Base-by-base conservation (phyloP, 306 rosid genomes). In the Lathyrus oleraceus region DNA sequence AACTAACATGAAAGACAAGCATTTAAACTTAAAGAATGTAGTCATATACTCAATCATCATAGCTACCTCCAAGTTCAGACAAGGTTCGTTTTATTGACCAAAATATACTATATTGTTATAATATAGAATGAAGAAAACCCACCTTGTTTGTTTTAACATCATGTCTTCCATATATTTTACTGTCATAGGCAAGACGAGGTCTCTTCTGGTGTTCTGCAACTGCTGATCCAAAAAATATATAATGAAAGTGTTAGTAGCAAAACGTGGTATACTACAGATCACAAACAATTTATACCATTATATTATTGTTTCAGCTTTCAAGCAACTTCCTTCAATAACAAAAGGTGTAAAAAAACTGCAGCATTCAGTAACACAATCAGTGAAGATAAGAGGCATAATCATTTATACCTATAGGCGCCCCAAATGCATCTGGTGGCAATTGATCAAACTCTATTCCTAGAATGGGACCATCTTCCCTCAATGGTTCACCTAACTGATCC, bases 341-440 rank as follows among this genome's bases (percentile, higher is more conserved):
- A 44, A 63, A 15, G 45, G 35, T 25, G 23, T 54, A 28, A 27
- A 69, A 36, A 69, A 51, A 71, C 21, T 12, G 35, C 60, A 60
- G 8, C 39, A 68, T 58, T 64, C 25, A 59, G 59, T 39, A 60
- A n/a, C n/a, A n/a, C n/a, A n/a, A 60, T 25, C 19, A 61, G 20
- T 39, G 10, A 78, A 71, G 43, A 57, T 35, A 67, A 35, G 12
- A 59, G n/a, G 58, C 57, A 56, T 28, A 7, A 42, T 47, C 32
- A 45, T 35, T 35, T 35, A 74, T 83, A 88, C 99, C 97, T 80
- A 94, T 27, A 36, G 89, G 95, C 44, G 95, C 86, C 40, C 99
- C 97, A 17, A 94, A 94, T 5, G 99, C 99, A 88, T 87, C 97
- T 9, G 97, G 99, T 16, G 99, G 97, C 85, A 94, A 77, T n/a